Evolutionary conservation across 768 basidiomycete species (phyloP).

Genomic region (Suillus paluster): DNA sequence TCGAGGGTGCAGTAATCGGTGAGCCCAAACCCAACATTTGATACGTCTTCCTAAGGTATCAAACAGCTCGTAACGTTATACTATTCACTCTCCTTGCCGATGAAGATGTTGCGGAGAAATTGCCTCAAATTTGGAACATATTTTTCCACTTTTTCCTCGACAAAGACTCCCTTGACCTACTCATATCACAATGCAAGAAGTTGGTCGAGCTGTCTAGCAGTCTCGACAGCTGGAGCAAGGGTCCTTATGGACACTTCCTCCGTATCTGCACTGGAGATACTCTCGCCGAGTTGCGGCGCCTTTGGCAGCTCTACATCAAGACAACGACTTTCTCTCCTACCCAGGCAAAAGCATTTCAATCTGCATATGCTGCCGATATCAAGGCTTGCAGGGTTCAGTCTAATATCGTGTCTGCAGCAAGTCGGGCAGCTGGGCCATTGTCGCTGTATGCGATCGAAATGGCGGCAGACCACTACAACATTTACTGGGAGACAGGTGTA

Average conservation of each 20-base stretch:
- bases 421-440: slow-evolving; percentile 34
- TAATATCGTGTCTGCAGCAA: slow-evolving; percentile 10
- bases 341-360: slow-evolving; percentile 17
- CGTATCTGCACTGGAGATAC: slow-evolving; percentile 27
- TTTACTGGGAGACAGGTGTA: slow-evolving; percentile 29
- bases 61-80: slow-evolving; percentile 33
- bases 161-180: slow-evolving; percentile 25
- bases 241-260: slow-evolving; percentile 32
- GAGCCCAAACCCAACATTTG: background rate
- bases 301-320: slow-evolving; percentile 25
- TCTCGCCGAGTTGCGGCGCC: slow-evolving; percentile 24
- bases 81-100: slow-evolving; percentile 34
- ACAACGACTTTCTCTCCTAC: slow-evolving; percentile 18
- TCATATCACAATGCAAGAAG: slow-evolving; percentile 32
- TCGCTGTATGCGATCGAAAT: slow-evolving; percentile 12
- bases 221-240: slow-evolving; percentile 26
- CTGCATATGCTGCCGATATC: slow-evolving; percentile 25
- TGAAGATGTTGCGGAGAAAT: slow-evolving; percentile 17
- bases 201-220: slow-evolving; percentile 20
- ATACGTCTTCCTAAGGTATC: background rate
- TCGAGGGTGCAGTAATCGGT: slow-evolving; percentile 36
- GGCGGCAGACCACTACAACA: slow-evolving; percentile 22
- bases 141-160: slow-evolving; percentile 35
- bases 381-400: slow-evolving; percentile 12
- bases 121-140: slow-evolving; percentile 34